Conservation (phyloP, 2,329 filamentous ascomycete genomes). For the Geoglossum cookeanum region DNA sequence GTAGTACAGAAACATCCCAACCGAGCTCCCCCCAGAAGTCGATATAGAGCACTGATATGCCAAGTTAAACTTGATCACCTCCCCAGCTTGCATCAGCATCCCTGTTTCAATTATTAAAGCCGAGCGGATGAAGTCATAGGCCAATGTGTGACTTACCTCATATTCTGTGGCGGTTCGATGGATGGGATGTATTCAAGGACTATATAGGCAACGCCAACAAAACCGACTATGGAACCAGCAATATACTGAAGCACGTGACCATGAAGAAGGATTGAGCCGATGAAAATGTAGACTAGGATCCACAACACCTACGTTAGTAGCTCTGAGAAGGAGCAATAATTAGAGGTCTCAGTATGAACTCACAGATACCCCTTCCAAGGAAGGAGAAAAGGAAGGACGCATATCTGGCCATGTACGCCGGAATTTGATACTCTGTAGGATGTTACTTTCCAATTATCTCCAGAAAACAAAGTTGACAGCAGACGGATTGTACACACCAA, state of each 20-base stretch:
- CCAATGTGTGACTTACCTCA: conserved; percentile 38
- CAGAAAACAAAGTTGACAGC: not conserved
- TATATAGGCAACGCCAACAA: conserved; percentile 62
- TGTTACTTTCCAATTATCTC: not conserved
- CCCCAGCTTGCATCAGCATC: conserved; percentile 34
- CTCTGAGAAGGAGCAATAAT: conserved; percentile 5
- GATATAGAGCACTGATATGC: not conserved
- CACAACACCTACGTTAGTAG: not conserved
- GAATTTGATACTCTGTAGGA: conserved; percentile 67
- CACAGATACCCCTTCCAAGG: conserved; percentile 85
- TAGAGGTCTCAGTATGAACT: conserved; percentile 22
- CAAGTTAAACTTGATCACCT: conserved; percentile 30
- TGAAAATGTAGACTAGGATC: conserved; percentile 74
- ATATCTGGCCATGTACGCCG: conserved; percentile 79
- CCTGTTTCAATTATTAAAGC: conserved; percentile 13
- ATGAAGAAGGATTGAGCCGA: conserved; percentile 70
- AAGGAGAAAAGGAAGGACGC: conserved; percentile 97
- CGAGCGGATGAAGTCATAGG: not conserved
- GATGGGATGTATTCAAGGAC: conserved; percentile 59
- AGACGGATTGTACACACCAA: conserved; percentile 24
- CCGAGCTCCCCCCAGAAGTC: not conserved
- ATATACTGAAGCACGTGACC: conserved; percentile 47
- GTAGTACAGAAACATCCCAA: not conserved
- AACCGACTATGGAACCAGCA: conserved; percentile 56
- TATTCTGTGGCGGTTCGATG: conserved; percentile 63